Conservation (phyloP, 2,329 filamentous ascomycete species). For the Curvularia spicifera region DNA sequence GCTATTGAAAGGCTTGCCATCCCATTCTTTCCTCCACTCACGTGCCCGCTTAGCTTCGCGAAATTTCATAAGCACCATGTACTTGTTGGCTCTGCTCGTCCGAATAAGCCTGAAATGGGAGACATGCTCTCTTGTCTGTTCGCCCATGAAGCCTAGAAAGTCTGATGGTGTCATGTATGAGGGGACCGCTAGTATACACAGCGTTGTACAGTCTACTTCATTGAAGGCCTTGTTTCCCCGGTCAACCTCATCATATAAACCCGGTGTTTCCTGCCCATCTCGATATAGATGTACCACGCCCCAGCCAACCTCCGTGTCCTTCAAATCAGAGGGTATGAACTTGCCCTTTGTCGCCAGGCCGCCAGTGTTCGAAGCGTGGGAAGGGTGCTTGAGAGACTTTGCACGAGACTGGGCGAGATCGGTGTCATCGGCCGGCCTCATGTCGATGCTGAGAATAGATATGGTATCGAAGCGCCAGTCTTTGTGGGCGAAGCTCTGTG, state of each 20-base stretch:
- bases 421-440: conserved; percentile 55
- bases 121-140: conserved; percentile 82
- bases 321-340: conserved; percentile 73
- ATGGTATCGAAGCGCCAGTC: conserved; percentile 88
- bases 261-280: conserved; percentile 76
- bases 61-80: conserved; percentile 96
- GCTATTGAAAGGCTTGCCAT: conserved; percentile 90
- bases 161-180: conserved; percentile 92
- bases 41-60: conserved; percentile 74
- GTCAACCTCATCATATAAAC: conserved; percentile 60
- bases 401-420: conserved; percentile 41
- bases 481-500: conserved; percentile 46
- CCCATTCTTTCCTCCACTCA: conserved; percentile 84
- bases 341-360: conserved; percentile 83
- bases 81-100: conserved; percentile 86
- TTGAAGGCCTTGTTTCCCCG: conserved; percentile 46
- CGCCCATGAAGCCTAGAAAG: conserved; percentile 88
- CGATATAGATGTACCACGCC: conserved; percentile 94
- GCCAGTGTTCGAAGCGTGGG: conserved; percentile 46
- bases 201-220: conserved; percentile 76
- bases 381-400: conserved; percentile 52
- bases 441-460: conserved; percentile 80
- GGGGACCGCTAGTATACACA: conserved; percentile 93
- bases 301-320: conserved; percentile 82
- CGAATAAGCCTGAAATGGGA: conserved; percentile 94